Conservation (phyloP, 768 basidiomycete genomes). For the Russula compacta region DNA sequence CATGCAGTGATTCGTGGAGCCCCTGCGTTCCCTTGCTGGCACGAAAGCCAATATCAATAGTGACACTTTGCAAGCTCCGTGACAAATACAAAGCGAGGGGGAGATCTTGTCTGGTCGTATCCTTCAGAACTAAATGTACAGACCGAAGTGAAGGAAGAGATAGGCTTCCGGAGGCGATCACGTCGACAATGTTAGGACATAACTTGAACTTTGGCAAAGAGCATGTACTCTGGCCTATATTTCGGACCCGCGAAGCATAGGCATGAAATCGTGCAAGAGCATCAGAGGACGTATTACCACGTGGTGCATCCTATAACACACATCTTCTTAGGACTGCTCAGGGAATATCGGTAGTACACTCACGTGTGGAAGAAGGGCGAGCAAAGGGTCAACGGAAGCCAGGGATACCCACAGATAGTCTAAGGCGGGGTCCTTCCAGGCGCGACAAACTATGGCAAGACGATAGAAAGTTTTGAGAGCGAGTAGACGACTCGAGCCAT, state of each 20-base stretch:
- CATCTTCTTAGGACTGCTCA: neutral
- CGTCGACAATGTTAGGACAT: neutral
- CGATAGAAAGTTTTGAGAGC: constrained; percentile 13
- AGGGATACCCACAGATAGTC: constrained; percentile 19
- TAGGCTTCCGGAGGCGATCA: neutral
- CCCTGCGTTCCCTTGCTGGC: neutral
- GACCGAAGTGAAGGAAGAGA: constrained; percentile 15
- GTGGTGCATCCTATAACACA: neutral
- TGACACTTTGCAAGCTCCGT: neutral
- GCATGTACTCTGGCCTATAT: constrained; percentile 11
- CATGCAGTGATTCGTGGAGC: constrained; percentile 5
- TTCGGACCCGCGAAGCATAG: constrained; percentile 19
- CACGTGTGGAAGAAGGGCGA: constrained; percentile 16
- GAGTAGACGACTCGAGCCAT: constrained; percentile 1
- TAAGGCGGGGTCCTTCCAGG: constrained; percentile 20
- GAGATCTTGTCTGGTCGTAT: constrained; percentile 2
- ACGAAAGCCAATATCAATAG: constrained; percentile 17
- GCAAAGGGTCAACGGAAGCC: constrained; percentile 16
- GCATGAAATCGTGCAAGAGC: constrained; percentile 8
- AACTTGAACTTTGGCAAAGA: neutral
- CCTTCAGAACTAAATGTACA: constrained; percentile 13
- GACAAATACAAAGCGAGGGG: constrained; percentile 18
- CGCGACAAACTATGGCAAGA: constrained; percentile 18
- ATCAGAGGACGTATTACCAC: neutral
- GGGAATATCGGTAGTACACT: neutral